phyloP scores from a whole-genome alignment of 768 basidiomycete genomes.

The Amanita rimosa region DNA sequence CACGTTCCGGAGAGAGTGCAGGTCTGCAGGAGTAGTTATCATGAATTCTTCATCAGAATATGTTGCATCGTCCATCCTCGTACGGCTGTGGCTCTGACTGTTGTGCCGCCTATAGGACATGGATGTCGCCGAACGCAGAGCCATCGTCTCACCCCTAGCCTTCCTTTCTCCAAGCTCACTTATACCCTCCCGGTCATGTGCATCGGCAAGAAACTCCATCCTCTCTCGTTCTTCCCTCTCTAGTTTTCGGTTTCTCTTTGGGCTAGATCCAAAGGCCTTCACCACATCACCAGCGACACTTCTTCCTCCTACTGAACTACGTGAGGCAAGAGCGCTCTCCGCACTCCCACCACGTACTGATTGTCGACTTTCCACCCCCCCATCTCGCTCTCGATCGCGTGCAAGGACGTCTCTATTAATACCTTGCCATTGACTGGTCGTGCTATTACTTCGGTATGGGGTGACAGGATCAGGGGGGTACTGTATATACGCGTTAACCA shows the following conservation, averaged over 20 bases:
- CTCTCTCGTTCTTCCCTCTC: background rate
- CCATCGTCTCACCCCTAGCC: constrained; percentile 5
- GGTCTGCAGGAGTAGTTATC: constrained; percentile 1
- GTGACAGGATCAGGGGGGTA: constrained; percentile 26
- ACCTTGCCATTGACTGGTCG: background rate
- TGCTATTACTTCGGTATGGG: constrained; percentile 17
- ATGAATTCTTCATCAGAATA: constrained; percentile 1
- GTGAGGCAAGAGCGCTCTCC: constrained; percentile 43
- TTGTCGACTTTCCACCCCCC: constrained; percentile 36
- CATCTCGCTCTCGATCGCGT: constrained; percentile 1
- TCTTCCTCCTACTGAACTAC: constrained; percentile 28
- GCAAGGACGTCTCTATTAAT: background rate
- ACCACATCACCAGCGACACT: constrained; percentile 59
- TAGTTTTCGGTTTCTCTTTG: constrained; percentile 18
- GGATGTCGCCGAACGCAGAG: constrained; percentile 1
- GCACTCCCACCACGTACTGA: constrained; percentile 55
- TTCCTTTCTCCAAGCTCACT: constrained; percentile 19
- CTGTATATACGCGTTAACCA: constrained; percentile 11
- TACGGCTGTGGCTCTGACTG: constrained; percentile 10
- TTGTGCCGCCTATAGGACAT: background rate
- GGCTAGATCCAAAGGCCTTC: constrained; percentile 56
- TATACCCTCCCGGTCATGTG: constrained; percentile 11
- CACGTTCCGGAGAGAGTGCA: background rate
- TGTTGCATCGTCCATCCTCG: constrained; percentile 10
- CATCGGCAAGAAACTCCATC: background rate